phyloP scores from a whole-genome alignment of 164 flowering plant genomes.

The Umbellularia californica region DNA sequence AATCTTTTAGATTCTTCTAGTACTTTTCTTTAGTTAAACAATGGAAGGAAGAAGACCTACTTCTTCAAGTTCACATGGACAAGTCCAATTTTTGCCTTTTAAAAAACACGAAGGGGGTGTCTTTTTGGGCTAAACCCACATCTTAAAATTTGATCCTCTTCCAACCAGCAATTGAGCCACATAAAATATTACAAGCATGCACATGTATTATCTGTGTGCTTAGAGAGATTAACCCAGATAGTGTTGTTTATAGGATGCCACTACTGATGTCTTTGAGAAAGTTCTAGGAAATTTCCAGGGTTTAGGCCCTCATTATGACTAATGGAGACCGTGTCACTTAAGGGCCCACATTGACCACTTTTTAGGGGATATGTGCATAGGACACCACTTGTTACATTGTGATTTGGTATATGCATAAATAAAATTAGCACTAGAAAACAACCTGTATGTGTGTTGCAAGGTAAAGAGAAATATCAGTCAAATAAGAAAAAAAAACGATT shows the following conservation, averaged over 20 bases:
- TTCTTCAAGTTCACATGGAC: background rate
- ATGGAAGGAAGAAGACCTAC: constrained; percentile 9
- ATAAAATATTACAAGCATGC: background rate
- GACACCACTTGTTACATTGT: background rate
- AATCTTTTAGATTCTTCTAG: background rate
- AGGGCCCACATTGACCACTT: constrained; percentile 13
- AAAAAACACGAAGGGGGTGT: background rate
- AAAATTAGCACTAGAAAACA: too few species aligned
- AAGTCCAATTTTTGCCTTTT: constrained; percentile 4
- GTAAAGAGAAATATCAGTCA: too few species aligned
- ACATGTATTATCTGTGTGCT: constrained; percentile 4
- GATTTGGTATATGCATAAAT: background rate
- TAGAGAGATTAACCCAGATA: constrained; percentile 9
- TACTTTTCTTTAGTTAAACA: background rate
- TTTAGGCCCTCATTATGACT: constrained; percentile 14
- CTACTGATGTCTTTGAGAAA: constrained; percentile 5
- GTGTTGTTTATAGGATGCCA: constrained; percentile 6
- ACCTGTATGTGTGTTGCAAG: background rate
- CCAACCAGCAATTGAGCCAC: background rate
- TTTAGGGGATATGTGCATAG: background rate
- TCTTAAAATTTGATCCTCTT: background rate
- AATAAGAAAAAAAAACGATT: too few species aligned
- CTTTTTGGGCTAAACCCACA: constrained; percentile 1
- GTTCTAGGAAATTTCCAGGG: constrained; percentile 17
- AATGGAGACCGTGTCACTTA: constrained; percentile 4